Percentiles rank a stretch among this genome's conserved stretches.
These are phyloP conservation scores for Dioscorea dumetorum DNA, from an alignment of 106 monocot species.

Conservation along the genomic window DNA sequence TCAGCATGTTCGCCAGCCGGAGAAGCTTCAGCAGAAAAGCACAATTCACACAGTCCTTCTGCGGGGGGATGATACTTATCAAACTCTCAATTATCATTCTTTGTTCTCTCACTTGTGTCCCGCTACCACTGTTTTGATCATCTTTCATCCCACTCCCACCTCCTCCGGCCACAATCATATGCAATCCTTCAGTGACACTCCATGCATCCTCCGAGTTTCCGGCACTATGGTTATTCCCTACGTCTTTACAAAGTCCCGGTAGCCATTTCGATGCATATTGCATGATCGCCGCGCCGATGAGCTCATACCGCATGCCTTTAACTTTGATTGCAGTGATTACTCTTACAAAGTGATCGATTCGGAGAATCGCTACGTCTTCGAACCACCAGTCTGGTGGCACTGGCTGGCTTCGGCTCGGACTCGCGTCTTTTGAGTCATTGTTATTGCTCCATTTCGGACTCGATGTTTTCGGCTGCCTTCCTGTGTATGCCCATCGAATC, in stretches of 20 bases:
- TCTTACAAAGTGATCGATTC: constrained; percentile 85
- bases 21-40: constrained; percentile 67
- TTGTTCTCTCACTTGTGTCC: constrained; percentile 35
- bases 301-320: constrained; percentile 73
- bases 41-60: constrained; percentile 74
- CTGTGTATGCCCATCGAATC: constrained; percentile 77
- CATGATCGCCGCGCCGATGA: constrained; percentile 69
- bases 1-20: constrained; percentile 60
- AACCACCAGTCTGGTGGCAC: constrained; percentile 89
- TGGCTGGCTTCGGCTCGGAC: constrained; percentile 34
- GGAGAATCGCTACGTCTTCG: constrained; percentile 71
- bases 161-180: constrained; percentile 43
- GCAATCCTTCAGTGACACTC: constrained; percentile 33
- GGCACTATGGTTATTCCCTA: neutral
- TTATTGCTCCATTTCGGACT: constrained; percentile 50
- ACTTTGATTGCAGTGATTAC: constrained; percentile 80
- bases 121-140: constrained; percentile 5
- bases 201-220: constrained; percentile 22
- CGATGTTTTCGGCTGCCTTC: constrained; percentile 10
- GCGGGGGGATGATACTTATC: constrained; percentile 84
- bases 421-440: constrained; percentile 56
- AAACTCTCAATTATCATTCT: constrained; percentile 86
- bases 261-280: constrained; percentile 84
- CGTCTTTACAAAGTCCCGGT: constrained; percentile 43
- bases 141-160: constrained; percentile 13